Conservation (phyloP, 2,329 filamentous ascomycete species). For the Colletotrichum spaethianum region DNA sequence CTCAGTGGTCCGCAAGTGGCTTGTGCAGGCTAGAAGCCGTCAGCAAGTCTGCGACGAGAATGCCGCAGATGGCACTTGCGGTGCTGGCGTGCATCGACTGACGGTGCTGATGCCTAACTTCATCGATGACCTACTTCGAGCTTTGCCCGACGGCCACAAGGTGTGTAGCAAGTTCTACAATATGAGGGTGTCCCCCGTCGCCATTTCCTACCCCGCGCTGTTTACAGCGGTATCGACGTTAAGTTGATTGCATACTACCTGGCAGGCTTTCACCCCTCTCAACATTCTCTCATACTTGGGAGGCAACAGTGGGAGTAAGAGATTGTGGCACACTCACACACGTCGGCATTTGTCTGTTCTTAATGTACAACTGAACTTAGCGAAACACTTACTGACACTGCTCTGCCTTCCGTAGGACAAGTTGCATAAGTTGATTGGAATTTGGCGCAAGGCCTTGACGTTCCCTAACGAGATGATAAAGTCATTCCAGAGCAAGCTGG, state of each 20-base stretch:
- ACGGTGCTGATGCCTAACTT: conserved; percentile 93
- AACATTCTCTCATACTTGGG: conserved; percentile 7
- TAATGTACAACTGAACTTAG: background rate
- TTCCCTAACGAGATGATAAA: conserved; percentile 86
- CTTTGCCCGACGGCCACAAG: conserved; percentile 95
- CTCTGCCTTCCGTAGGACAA: conserved; percentile 81
- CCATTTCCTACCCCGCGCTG: background rate
- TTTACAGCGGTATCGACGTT: background rate
- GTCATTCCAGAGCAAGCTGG: conserved; percentile 86
- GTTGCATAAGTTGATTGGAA: conserved; percentile 94
- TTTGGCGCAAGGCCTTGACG: conserved; percentile 96
- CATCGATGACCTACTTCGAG: conserved; percentile 95
- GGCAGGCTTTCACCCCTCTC: conserved; percentile 4
- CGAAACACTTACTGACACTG: conserved; percentile 55
- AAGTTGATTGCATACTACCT: background rate
- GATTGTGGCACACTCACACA: conserved; percentile 1
- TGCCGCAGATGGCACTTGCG: conserved; percentile 92
- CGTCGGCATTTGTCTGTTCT: background rate
- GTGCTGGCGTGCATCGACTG: conserved; percentile 95
- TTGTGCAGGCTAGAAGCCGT: conserved; percentile 91
- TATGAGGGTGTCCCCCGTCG: background rate
- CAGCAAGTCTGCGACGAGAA: conserved; percentile 85
- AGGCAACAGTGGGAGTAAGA: background rate
- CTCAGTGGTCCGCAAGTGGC: conserved; percentile 98
- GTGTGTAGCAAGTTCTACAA: conserved; percentile 71